phyloP scores from a whole-genome alignment of 2,329 filamentous ascomycete genomes.

The Colletotrichum cuscutae region DNA sequence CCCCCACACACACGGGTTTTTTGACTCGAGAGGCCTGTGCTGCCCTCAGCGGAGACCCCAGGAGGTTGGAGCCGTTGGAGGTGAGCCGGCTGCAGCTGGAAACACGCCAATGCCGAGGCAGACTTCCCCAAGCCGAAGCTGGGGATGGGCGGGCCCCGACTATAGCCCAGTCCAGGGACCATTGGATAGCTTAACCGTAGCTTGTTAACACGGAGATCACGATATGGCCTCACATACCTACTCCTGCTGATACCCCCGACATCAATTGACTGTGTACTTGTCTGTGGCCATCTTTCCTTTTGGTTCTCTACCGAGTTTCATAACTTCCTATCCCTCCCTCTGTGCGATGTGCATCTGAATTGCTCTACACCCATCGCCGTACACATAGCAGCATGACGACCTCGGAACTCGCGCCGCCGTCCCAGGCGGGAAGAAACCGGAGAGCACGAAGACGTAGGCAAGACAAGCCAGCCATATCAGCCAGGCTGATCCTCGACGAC shows the following conservation, averaged over 20 bases:
- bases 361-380: conserved; percentile 7
- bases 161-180: conserved; percentile 15
- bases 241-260: background rate
- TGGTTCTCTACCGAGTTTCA: background rate
- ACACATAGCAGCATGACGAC: conserved; percentile 19
- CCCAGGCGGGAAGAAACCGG: conserved; percentile 44
- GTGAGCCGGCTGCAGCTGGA: conserved; percentile 25
- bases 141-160: conserved; percentile 18
- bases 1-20: conserved; percentile 13
- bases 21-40: background rate
- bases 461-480: conserved; percentile 81
- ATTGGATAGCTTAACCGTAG: conserved; percentile 5
- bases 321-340: background rate
- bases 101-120: conserved; percentile 33
- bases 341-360: conserved; percentile 22
- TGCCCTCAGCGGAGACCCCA: conserved; percentile 7
- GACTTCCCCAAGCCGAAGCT: conserved; percentile 31
- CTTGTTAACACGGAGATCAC: conserved; percentile 20
- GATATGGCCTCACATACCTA: background rate
- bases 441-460: conserved; percentile 65
- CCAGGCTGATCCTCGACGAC: conserved; percentile 85
- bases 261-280: conserved; percentile 6
- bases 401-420: conserved; percentile 42
- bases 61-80: conserved; percentile 14
- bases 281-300: background rate